Conservation (phyloP, 257 asterid species). For the Osmanthus fragrans region DNA sequence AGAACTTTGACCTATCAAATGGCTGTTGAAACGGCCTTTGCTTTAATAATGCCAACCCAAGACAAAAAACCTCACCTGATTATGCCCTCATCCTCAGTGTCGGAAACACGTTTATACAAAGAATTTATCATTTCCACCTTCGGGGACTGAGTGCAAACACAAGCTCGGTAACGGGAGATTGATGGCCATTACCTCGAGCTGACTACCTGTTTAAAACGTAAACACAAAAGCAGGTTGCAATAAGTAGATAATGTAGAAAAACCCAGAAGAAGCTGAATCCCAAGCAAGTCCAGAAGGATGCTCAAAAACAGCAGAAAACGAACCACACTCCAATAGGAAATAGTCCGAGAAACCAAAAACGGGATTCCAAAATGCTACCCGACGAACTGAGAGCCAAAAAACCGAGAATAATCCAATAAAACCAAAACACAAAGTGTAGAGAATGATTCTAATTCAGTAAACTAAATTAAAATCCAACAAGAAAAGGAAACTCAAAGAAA, state of each 20-base stretch:
- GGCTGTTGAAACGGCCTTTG: not conserved
- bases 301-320: no score
- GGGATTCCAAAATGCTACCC: no score
- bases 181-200: slow-evolving; percentile 97
- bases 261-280: no score
- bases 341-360: no score
- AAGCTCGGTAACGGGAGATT: slow-evolving; percentile 79
- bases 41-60: not conserved
- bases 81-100: slow-evolving; percentile 78
- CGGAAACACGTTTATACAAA: slow-evolving; percentile 66
- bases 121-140: slow-evolving; percentile 88
- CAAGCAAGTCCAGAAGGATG: no score
- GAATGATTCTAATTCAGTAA: no score
- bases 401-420: no score
- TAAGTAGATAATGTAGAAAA: not conserved
- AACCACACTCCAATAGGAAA: no score
- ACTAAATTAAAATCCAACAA: no score
- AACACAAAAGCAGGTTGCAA: slow-evolving; percentile 7
- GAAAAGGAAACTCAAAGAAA: no score
- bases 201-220: slow-evolving; percentile 56
- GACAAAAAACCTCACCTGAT: slow-evolving; percentile 47
- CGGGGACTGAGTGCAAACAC: slow-evolving; percentile 89
- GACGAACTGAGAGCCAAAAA: no score
- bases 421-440: no score
- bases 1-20: not conserved